Evolutionary conservation across 352 stramenopile species (phyloP).

Genomic region (Phytophthora palmivora): DNA sequence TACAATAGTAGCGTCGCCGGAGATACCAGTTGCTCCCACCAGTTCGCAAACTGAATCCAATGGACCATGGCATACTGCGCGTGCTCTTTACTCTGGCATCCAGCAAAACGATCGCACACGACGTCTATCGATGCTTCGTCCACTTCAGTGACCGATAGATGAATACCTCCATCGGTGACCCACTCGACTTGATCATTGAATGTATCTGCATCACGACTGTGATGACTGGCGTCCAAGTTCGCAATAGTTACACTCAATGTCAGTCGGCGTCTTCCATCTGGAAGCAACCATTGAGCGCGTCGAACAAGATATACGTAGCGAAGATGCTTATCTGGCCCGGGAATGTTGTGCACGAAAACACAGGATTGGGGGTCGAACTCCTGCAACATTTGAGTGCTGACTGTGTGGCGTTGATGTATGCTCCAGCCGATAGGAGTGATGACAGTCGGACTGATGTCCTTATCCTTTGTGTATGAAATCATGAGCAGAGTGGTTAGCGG

Average conservation of each 20-base stretch:
- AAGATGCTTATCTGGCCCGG: constrained; percentile 6
- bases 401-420: constrained; percentile 22
- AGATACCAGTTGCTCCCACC: constrained; percentile 46
- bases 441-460: constrained; percentile 24
- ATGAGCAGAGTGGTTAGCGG: not conserved
- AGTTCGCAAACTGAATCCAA: constrained; percentile 43
- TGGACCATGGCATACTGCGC: constrained; percentile 50
- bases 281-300: not conserved
- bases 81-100: constrained; percentile 39
- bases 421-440: constrained; percentile 19
- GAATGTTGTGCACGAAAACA: constrained; percentile 30
- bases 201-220: not conserved
- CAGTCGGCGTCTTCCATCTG: constrained; percentile 7
- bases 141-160: constrained; percentile 28
- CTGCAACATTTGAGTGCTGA: constrained; percentile 33
- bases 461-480: constrained; percentile 3
- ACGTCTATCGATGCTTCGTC: constrained; percentile 26
- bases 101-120: constrained; percentile 36
- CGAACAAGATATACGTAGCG: constrained; percentile 10
- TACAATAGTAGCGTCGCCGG: constrained; percentile 46
- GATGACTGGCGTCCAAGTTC: constrained; percentile 15
- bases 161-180: constrained; percentile 29
- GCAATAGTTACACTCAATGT: constrained; percentile 22
- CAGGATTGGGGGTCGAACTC: constrained; percentile 1
- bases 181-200: constrained; percentile 19